Percentiles rank a stretch among this genome's conserved stretches.
Evolutionary conservation across 176 grass and related monocot genomes (phyloP).

Genomic region (Microstegium vimineum): DNA sequence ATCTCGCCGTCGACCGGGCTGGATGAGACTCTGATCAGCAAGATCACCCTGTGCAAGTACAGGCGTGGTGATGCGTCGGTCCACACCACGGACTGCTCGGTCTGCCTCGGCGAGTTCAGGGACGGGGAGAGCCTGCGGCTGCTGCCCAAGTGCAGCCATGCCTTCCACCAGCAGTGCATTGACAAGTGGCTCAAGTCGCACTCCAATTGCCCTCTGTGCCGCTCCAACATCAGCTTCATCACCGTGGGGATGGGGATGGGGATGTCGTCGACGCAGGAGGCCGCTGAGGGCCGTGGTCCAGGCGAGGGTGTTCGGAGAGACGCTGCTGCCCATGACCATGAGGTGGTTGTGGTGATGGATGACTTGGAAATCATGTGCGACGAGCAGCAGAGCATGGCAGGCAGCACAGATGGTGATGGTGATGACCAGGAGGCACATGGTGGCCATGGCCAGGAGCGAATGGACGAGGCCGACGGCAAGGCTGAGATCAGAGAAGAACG

Average conservation of each 20-base stretch:
- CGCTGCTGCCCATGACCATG: slow-evolving; percentile 8
- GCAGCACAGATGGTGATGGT: neutral
- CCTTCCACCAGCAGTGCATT: slow-evolving; percentile 88
- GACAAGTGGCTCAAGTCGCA: slow-evolving; percentile 86
- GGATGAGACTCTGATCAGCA: slow-evolving; percentile 64
- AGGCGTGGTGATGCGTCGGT: slow-evolving; percentile 41
- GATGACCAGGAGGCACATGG: slow-evolving; percentile 2
- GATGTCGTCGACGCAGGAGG: neutral
- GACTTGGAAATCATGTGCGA: slow-evolving; percentile 28
- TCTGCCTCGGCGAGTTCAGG: slow-evolving; percentile 84
- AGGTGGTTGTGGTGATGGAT: slow-evolving; percentile 40
- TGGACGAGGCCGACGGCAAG: slow-evolving; percentile 27
- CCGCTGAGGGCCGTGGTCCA: neutral
- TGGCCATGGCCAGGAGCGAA: neutral
- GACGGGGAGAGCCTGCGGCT: slow-evolving; percentile 77
- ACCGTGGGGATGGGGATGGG: neutral
- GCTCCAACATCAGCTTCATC: slow-evolving; percentile 49
- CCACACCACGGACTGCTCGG: slow-evolving; percentile 62
- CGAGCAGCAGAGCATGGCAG: slow-evolving; percentile 18
- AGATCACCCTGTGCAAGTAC: slow-evolving; percentile 78
- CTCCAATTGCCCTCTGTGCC: slow-evolving; percentile 89
- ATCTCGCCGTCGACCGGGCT: slow-evolving; percentile 49
- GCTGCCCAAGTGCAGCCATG: slow-evolving; percentile 77
- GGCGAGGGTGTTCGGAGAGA: slow-evolving; percentile 13
- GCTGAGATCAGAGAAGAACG: slow-evolving; percentile 56